Evolutionary conservation across 352 stramenopile genomes (phyloP).

Genomic region (Phytophthora megakarya): DNA sequence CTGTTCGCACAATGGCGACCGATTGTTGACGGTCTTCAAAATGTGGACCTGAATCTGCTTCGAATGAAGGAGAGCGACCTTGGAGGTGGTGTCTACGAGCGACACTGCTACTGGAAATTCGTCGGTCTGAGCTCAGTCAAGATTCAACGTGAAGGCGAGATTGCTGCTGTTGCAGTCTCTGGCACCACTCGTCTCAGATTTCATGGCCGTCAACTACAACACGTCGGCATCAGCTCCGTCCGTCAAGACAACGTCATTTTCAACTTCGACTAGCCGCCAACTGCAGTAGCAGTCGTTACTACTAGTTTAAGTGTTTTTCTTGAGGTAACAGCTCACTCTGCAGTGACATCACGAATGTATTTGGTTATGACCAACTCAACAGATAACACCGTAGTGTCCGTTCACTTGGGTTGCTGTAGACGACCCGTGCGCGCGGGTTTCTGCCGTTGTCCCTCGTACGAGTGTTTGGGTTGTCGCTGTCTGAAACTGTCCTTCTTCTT

Average conservation of each 20-base stretch:
- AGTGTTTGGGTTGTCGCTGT: slow-evolving; percentile 42
- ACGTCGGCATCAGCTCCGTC: slow-evolving; percentile 16
- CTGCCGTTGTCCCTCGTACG: slow-evolving; percentile 9
- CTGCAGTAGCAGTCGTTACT: too few relatives aligned
- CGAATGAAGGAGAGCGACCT: slow-evolving; percentile 22
- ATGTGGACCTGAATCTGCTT: slow-evolving; percentile 40
- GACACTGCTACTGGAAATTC: slow-evolving; percentile 37
- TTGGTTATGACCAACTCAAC: too few relatives aligned
- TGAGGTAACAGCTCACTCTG: too few relatives aligned
- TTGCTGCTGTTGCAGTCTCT: slow-evolving; percentile 22
- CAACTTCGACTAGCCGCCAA: too few relatives aligned
- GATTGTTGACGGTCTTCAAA: slow-evolving; percentile 43
- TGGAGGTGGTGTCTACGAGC: slow-evolving; percentile 12
- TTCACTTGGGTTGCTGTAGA: slow-evolving; percentile 14
- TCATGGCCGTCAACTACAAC: slow-evolving; percentile 15
- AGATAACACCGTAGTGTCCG: too few relatives aligned
- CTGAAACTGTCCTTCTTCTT: slow-evolving; percentile 53
- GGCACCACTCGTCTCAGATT: slow-evolving; percentile 41
- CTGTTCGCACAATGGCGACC: slow-evolving; percentile 41
- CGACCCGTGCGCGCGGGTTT: slow-evolving; percentile 13
- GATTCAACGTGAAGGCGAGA: slow-evolving; percentile 26
- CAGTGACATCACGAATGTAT: too few relatives aligned
- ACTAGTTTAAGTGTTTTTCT: too few relatives aligned
- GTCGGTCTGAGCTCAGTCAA: slow-evolving; percentile 24
- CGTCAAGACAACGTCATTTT: slow-evolving; percentile 24